A percentile compares a stretch with the other conserved stretches of the same genome.
Evolutionary conservation across 2,329 filamentous ascomycete genomes (phyloP).

Genomic region (Epichloe aotearoae): DNA sequence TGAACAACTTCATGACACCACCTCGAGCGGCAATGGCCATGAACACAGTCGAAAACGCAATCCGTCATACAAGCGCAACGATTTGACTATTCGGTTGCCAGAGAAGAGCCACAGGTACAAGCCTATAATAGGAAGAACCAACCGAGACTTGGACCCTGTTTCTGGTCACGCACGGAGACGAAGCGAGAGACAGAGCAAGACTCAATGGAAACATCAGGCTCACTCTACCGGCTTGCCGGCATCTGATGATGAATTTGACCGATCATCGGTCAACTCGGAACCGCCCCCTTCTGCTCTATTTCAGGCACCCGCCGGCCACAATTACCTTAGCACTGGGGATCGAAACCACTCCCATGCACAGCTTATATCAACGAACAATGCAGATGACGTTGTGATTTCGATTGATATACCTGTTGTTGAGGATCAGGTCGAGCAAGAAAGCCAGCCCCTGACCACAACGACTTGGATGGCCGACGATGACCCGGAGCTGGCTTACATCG

Average conservation of each 20-base stretch:
- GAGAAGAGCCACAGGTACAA: neutral
- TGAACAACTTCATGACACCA: neutral
- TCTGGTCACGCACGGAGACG: neutral
- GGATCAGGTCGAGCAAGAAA: no score
- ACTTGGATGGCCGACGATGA: slow-evolving; percentile 1
- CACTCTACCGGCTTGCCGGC: neutral
- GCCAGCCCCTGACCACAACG: neutral
- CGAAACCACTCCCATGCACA: neutral
- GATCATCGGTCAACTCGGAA: neutral
- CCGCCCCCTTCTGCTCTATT: neutral
- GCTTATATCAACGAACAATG: neutral
- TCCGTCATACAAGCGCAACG: neutral
- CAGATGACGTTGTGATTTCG: neutral
- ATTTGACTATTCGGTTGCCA: neutral
- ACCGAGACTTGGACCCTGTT: neutral
- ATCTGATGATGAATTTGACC: neutral
- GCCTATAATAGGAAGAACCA: neutral
- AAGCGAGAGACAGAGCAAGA: neutral
- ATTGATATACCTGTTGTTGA: neutral
- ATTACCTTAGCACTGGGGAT: neutral
- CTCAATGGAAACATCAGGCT: neutral
- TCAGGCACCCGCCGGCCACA: neutral
- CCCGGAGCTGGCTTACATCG: neutral
- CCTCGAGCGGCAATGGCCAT: neutral
- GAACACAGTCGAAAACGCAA: neutral